These are phyloP conservation scores for Ottelia alismoides DNA, from an alignment of 106 monocot species.

Conservation along the genomic window DNA sequence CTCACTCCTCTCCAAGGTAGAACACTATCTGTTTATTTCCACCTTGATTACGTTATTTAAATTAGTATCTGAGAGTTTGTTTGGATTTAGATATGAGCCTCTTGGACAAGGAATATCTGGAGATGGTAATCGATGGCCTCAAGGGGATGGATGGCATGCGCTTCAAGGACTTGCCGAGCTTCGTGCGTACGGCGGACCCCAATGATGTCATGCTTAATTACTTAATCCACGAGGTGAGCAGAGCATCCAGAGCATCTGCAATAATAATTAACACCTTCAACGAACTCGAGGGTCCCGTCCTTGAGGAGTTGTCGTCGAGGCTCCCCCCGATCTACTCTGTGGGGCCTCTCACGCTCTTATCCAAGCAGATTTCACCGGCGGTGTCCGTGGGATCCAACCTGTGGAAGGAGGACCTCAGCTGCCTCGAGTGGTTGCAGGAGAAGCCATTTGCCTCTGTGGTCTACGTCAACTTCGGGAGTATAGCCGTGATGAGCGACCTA, in stretches of 20 bases:
- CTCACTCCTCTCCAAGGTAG: constrained; percentile 2
- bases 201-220: constrained; percentile 21
- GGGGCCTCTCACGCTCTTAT: not conserved
- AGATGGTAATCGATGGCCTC: constrained; percentile 25
- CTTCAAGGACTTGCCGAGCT: constrained; percentile 32
- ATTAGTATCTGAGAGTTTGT: too few species aligned
- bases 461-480: constrained; percentile 13
- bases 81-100: too few species aligned
- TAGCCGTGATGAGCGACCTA: constrained; percentile 1
- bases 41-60: too few species aligned
- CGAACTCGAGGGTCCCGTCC: constrained; percentile 23
- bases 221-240: not conserved
- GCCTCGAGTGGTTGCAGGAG: constrained; percentile 2
- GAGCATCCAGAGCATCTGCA: constrained; percentile 9
- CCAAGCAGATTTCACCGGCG: not conserved
- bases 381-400: not conserved
- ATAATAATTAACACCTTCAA: constrained; percentile 54
- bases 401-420: constrained; percentile 1
- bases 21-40: too few species aligned
- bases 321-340: constrained; percentile 14
- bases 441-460: not conserved
- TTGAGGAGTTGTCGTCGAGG: constrained; percentile 15
- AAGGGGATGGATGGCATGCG: constrained; percentile 32
- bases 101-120: constrained; percentile 43
- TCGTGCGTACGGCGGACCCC: constrained; percentile 21